Percentiles rank a stretch among this genome's conserved stretches.
These are phyloP conservation scores for Kodamaea hsintzibuensis DNA, from an alignment of 805 yeast genomes.

Conservation along the genomic window DNA sequence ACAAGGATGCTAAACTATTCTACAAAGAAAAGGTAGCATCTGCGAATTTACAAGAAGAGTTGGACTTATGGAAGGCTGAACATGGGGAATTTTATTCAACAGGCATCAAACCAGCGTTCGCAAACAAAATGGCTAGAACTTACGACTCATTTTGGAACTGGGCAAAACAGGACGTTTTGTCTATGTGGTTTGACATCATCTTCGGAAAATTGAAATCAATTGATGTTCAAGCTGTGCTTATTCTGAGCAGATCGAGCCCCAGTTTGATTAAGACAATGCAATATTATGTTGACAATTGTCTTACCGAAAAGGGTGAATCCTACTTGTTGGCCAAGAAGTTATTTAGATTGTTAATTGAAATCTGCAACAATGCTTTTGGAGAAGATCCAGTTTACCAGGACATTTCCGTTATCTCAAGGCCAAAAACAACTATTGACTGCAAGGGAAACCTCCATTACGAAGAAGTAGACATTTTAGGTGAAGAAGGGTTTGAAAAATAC, in stretches of 20 bases:
- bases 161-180: slow-evolving; percentile 96
- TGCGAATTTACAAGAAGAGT: slow-evolving; percentile 77
- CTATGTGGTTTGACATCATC: slow-evolving; percentile 92
- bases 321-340: slow-evolving; percentile 85
- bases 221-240: slow-evolving; percentile 94
- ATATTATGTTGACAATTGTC: slow-evolving; percentile 79
- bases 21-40: slow-evolving; percentile 85
- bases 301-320: slow-evolving; percentile 84
- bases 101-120: slow-evolving; percentile 88
- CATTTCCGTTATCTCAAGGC: slow-evolving; percentile 91
- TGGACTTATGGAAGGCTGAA: slow-evolving; percentile 82
- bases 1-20: slow-evolving; percentile 84
- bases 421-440: slow-evolving; percentile 82
- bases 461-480: slow-evolving; percentile 85
- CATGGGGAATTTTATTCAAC: slow-evolving; percentile 91
- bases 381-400: slow-evolving; percentile 93
- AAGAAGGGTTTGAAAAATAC: slow-evolving; percentile 92
- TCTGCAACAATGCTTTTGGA: slow-evolving; percentile 82
- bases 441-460: slow-evolving; percentile 84
- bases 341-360: slow-evolving; percentile 92
- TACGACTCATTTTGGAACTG: slow-evolving; percentile 99
- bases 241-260: slow-evolving; percentile 96
- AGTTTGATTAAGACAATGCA: slow-evolving; percentile 95
- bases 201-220: slow-evolving; percentile 89
- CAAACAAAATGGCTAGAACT: slow-evolving; percentile 89